A percentile compares a stretch with the other conserved stretches of the same genome.
Evolutionary conservation across 2,329 filamentous ascomycete genomes (phyloP).

Genomic region (Dendryphion nanum): DNA sequence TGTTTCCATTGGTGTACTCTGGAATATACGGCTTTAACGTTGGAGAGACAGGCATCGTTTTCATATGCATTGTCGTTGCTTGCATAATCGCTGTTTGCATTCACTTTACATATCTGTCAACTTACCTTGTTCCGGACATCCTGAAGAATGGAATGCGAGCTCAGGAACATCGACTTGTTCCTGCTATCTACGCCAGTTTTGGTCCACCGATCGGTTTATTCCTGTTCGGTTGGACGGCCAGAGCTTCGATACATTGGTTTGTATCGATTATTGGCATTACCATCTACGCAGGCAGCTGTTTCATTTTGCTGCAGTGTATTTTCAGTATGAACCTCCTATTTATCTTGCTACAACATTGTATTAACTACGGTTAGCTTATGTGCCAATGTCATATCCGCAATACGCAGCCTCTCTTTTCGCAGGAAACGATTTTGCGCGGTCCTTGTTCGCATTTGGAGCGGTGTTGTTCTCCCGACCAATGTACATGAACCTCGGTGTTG

Average conservation of each 20-base stretch:
- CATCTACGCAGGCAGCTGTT: slow-evolving; percentile 42
- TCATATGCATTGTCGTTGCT: slow-evolving; percentile 18
- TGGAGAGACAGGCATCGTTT: slow-evolving; percentile 15
- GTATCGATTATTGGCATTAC: slow-evolving; percentile 51
- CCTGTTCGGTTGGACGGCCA: slow-evolving; percentile 57
- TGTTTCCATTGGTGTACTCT: slow-evolving; percentile 21
- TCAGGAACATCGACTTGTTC: slow-evolving; percentile 14
- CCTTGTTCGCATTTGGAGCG: slow-evolving; percentile 56
- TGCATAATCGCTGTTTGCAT: slow-evolving; percentile 17
- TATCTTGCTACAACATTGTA: not conserved
- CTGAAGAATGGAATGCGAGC: slow-evolving; percentile 8
- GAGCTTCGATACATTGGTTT: slow-evolving; percentile 55
- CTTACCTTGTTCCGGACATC: slow-evolving; percentile 13
- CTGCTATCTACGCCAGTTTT: slow-evolving; percentile 11
- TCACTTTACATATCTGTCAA: slow-evolving; percentile 16
- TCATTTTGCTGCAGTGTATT: slow-evolving; percentile 41
- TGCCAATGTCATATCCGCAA: slow-evolving; percentile 60
- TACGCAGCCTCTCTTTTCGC: slow-evolving; percentile 49
- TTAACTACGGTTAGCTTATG: slow-evolving; percentile 44
- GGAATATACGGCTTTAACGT: slow-evolving; percentile 20
- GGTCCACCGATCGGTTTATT: slow-evolving; percentile 15
- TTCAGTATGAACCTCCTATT: slow-evolving; percentile 31
- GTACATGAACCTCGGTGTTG: slow-evolving; percentile 57
- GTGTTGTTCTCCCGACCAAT: slow-evolving; percentile 59
- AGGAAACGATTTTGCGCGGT: slow-evolving; percentile 56